These are phyloP conservation scores for Cystobasidium pallidum DNA, from an alignment of 1,284 basidiomycete species.

Conservation along the genomic window DNA sequence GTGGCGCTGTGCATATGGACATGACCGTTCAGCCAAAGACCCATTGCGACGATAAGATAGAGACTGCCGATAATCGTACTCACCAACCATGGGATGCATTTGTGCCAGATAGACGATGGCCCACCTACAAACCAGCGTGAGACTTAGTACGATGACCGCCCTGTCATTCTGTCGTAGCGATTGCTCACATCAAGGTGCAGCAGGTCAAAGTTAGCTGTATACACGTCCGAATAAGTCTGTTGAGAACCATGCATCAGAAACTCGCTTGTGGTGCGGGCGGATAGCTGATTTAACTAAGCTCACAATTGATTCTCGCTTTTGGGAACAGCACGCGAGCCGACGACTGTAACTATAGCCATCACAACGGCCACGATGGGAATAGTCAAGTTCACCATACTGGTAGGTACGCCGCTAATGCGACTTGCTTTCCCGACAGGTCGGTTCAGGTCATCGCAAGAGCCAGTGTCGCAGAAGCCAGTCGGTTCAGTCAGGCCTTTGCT, in stretches of 20 bases:
- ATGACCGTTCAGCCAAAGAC: background rate
- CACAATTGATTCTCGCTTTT: constrained; percentile 42
- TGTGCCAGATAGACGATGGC: constrained; percentile 44
- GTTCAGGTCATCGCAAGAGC: background rate
- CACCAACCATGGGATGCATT: constrained; percentile 44
- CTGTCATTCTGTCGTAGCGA: no score
- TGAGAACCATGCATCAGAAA: background rate
- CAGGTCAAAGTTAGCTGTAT: constrained; percentile 36
- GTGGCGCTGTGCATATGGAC: constrained; percentile 6
- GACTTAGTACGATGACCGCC: background rate
- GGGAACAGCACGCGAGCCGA: constrained; percentile 27
- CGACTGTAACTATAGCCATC: constrained; percentile 31
- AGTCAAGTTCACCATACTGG: constrained; percentile 35
- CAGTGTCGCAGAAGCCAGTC: background rate
- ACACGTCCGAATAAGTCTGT: constrained; percentile 33
- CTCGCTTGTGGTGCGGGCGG: background rate
- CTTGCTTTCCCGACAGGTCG: background rate
- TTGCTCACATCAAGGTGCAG: constrained; percentile 38
- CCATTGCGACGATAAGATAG: background rate
- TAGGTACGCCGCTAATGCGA: background rate
- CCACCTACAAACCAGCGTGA: constrained; percentile 18
- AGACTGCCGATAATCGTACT: background rate
- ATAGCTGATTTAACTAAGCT: background rate
- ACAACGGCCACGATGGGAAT: constrained; percentile 34
- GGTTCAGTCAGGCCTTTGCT: no score